Base-by-base conservation (phyloP, 192 early-diverging fungal species). In the Pilobolus umbonatus region DNA sequence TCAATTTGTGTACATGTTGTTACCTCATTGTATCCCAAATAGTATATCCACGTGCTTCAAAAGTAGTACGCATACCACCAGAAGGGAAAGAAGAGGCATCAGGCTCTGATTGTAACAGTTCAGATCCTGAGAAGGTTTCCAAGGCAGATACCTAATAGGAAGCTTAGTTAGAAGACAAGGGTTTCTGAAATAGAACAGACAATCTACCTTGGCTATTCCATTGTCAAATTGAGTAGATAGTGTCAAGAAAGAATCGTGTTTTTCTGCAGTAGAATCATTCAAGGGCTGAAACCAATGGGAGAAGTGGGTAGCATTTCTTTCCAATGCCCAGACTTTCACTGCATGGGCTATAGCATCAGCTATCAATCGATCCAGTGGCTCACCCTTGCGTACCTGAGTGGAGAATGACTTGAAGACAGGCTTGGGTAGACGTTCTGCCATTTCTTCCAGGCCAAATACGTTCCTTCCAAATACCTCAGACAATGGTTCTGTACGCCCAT, bases 211-310 rank as follows among this genome's bases (percentile, higher is more conserved):
- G 73, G 94, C 94, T 61, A 90, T 85, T 38, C 89, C 88, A 59
- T 82, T 78, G 61, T 84, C 85, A 50, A 90, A 88, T 62, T 79
- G 85, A 44, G 84, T 84, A 74, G 90, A 89, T 26, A 98, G 74
- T 25, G 88, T 86, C 66, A 98, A 78, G 84, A 98, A 98, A 42
- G 93, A 87, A 82, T 98, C 96, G 78, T 98, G 96, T 85, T 98
- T 98, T 80, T 96, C 94, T 55, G 96, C 96, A 44, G 96, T 98
- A 42, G 90, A 84, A 52, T 88, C 96, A 7, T 95, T 98, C 85
- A 96, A 94, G 63, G 96, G 96, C 84, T 98, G 96, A 89, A 98
- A 98, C 94, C 94, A 97, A 79, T 98, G 96, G 46, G 94, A 96
- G 72, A 94, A 98, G 83, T 98, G 94, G 54, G 94, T 96, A 43